Conservation (phyloP, 2,329 filamentous ascomycete genomes). For the Tolypocladium inflatum region DNA sequence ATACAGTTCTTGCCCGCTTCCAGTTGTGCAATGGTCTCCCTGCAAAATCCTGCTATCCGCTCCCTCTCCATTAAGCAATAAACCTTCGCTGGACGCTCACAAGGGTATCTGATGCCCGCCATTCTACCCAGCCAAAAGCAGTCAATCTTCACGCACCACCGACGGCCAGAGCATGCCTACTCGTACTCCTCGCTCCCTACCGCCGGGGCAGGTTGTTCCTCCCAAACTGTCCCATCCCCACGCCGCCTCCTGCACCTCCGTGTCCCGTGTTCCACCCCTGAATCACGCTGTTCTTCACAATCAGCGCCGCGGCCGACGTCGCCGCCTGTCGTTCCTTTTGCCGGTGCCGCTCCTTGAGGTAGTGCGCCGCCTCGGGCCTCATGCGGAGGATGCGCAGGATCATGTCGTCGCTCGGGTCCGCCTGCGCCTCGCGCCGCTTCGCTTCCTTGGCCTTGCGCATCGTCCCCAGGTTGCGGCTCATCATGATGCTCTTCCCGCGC, state of each 20-base stretch:
- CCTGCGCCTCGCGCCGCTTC: constrained; percentile 89
- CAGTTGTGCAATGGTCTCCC: not conserved
- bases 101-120: not conserved
- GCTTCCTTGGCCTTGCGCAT: constrained; percentile 96
- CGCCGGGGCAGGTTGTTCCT: constrained; percentile 37
- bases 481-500: constrained; percentile 75
- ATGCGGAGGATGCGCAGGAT: constrained; percentile 91
- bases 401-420: constrained; percentile 96
- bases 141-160: not conserved
- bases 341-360: constrained; percentile 81
- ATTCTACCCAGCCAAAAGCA: not conserved
- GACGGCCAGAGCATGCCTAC: not conserved
- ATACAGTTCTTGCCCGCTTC: not conserved
- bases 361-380: constrained; percentile 80
- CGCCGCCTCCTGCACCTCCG: constrained; percentile 4
- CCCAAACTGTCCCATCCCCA: constrained; percentile 29
- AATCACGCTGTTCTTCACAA: constrained; percentile 80
- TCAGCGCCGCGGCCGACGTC: constrained; percentile 82
- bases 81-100: not conserved
- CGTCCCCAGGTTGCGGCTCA: constrained; percentile 86
- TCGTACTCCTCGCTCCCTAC: constrained; percentile 16
- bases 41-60: not conserved
- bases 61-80: not conserved
- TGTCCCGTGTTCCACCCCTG: constrained; percentile 43
- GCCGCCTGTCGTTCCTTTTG: constrained; percentile 92